Percentiles rank a stretch among this genome's conserved stretches.
phyloP scores from a whole-genome alignment of 139 green algal species.

The Micractinium sp. region DNA sequence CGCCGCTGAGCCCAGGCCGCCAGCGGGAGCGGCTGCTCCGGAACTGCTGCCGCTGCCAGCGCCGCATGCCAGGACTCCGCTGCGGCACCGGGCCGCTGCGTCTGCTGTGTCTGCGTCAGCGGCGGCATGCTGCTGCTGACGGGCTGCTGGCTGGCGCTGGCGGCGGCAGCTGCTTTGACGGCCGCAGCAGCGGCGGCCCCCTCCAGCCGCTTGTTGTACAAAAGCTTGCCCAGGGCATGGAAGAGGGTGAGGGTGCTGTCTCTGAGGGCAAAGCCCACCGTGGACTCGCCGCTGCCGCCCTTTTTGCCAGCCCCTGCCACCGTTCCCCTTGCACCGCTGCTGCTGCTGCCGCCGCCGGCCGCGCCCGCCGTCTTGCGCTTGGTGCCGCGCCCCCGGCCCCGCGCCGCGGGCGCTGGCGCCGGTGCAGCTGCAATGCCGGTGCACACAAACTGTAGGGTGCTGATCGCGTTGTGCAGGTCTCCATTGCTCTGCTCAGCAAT shows the following conservation, averaged over 20 bases:
- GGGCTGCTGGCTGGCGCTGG: neutral
- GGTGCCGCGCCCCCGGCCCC: neutral
- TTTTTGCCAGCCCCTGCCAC: neutral
- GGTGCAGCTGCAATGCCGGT: neutral
- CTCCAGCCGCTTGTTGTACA: constrained; percentile 78
- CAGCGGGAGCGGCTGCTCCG: neutral
- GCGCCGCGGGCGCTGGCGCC: neutral
- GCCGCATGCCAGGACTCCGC: neutral
- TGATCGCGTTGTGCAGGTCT: constrained; percentile 58
- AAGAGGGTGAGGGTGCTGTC: constrained; percentile 74
- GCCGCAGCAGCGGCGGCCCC: neutral
- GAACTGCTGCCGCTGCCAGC: neutral
- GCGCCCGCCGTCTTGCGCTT: constrained; percentile 7
- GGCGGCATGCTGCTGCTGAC: constrained; percentile 14
- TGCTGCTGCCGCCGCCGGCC: neutral
- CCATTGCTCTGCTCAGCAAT: constrained; percentile 49
- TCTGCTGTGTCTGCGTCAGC: constrained; percentile 15
- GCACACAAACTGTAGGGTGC: constrained; percentile 55
- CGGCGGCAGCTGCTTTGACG: neutral
- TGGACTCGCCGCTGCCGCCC: neutral
- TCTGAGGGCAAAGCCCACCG: constrained; percentile 5
- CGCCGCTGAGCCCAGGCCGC: constrained; percentile 33
- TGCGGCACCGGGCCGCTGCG: neutral
- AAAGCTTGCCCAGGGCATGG: constrained; percentile 83
- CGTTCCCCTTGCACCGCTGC: too few relatives aligned